A percentile compares a stretch with the other conserved stretches of the same genome.
Conservation (phyloP, 768 basidiomycete genomes). For the Podaxis sp. region DNA sequence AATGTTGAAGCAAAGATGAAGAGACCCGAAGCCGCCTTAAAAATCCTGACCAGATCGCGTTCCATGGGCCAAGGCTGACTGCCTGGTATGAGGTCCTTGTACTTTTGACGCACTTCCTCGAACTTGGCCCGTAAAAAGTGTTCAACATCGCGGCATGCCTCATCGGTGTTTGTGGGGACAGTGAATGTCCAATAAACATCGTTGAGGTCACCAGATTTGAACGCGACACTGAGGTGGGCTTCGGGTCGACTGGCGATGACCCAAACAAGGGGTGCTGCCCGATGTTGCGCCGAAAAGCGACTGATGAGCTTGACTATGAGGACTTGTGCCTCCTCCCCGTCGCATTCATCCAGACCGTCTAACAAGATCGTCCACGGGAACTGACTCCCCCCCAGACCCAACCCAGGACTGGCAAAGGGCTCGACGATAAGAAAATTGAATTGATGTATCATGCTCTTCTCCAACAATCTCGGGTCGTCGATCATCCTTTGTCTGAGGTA, state of each 20-base stretch:
- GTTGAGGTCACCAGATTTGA: background rate
- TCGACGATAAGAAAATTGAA: background rate
- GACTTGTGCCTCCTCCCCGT: too few relatives aligned
- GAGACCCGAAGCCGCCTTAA: background rate
- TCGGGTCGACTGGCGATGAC: slow-evolving; percentile 7
- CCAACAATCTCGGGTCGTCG: background rate
- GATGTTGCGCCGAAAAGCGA: background rate
- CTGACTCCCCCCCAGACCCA: background rate
- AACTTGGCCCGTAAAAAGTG: background rate
- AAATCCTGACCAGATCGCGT: background rate
- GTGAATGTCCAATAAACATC: background rate
- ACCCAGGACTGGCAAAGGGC: background rate
- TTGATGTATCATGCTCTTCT: background rate
- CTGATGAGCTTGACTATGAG: background rate
- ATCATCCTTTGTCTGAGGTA: background rate
- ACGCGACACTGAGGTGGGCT: background rate
- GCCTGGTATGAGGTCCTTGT: background rate
- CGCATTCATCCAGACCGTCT: background rate
- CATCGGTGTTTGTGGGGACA: background rate
- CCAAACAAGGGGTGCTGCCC: background rate
- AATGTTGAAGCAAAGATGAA: background rate
- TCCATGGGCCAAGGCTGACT: background rate
- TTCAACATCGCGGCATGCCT: background rate
- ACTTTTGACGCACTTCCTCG: background rate
- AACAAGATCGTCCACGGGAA: background rate